Evolutionary conservation across 805 yeast species (phyloP), one percentile per base, ranked within the genome.

Genomic region (Lachancea sp.): DNA sequence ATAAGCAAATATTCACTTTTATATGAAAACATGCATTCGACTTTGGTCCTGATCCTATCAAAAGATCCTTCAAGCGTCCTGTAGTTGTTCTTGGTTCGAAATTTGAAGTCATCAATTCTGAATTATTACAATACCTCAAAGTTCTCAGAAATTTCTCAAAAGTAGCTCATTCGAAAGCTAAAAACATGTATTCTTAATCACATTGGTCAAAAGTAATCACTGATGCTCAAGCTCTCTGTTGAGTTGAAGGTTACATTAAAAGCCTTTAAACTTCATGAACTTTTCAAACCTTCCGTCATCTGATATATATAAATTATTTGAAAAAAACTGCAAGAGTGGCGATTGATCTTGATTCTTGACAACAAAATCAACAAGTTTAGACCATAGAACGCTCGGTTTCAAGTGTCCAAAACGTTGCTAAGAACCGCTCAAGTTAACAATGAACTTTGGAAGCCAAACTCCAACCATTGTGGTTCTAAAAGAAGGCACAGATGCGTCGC

Each of bases 391-490:
- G 31, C 15, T 29, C 4, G 6, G 31, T 12, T 12, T 29, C 13
- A 11, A 29, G 35, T 17, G 29, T 36, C 27, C 15, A 36, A 6
- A 16, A n/a, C 27, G 18, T 17, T 16, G 18, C 5, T 30, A 5
- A 17, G 18, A 39, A 20, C 31, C 19, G 13, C 8, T 32, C 19
- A 18, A 22, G 7, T 10, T 40, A 4, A n/a, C 13, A 15, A 41
- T 89, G 96, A 84, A 83, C 60, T 88, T 87, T 63, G 86, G 91
- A 52, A 85, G 85, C 45, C 96, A 90, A 66, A 85, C 97, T 32
- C 99, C 99, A 38, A 91, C 99, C n/a, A 86, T 91, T 57, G 98
- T 93, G 51, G 98, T 93, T 44, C 79, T 93, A 50, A 91, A 90
- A 65, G 99, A 93, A 68, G 99, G 99, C 42, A 93, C 99, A 3